phyloP scores from a whole-genome alignment of 2,329 filamentous ascomycete genomes.

The Fusarium albidum region DNA sequence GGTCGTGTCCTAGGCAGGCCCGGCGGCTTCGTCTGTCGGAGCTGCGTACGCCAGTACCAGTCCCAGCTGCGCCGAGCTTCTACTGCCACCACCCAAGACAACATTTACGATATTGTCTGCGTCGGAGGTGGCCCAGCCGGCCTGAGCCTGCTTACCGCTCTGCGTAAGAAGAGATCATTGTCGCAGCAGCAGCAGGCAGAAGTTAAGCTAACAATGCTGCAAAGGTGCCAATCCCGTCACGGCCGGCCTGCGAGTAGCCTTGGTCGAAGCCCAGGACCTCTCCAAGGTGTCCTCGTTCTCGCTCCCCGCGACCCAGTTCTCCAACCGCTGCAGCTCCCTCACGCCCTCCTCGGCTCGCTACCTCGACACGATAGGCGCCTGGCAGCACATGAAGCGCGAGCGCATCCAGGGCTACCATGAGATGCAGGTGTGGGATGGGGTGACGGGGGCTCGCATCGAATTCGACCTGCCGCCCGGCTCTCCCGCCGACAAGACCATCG shows the following conservation, averaged over 20 bases:
- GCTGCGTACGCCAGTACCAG: constrained; percentile 53
- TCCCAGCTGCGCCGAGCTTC: constrained; percentile 51
- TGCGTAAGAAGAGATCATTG: constrained; percentile 68
- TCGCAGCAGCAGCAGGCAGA: background rate
- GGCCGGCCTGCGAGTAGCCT: constrained; percentile 79
- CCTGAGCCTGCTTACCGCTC: constrained; percentile 79
- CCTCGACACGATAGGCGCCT: constrained; percentile 83
- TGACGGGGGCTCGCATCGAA: constrained; percentile 85
- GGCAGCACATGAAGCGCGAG: constrained; percentile 75
- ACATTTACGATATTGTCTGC: constrained; percentile 93
- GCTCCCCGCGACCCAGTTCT: constrained; percentile 74
- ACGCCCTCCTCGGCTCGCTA: constrained; percentile 89
- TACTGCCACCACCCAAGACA: constrained; percentile 58
- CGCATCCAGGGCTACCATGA: constrained; percentile 89
- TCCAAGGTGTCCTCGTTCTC: constrained; percentile 72
- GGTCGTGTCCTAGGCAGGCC: constrained; percentile 38
- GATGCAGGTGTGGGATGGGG: constrained; percentile 99
- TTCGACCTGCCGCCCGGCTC: constrained; percentile 75
- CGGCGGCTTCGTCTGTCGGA: constrained; percentile 54
- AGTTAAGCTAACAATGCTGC: constrained; percentile 2
- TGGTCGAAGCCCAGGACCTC: constrained; percentile 91
- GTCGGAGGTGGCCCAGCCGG: constrained; percentile 91
- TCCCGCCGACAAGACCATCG: constrained; percentile 71
- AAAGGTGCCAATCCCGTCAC: constrained; percentile 82
- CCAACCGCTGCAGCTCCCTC: constrained; percentile 94